Evolutionary conservation across 1,284 basidiomycete species (phyloP), one percentile per base, ranked within the genome.

Genomic region (Phaffia rhodozyma): DNA sequence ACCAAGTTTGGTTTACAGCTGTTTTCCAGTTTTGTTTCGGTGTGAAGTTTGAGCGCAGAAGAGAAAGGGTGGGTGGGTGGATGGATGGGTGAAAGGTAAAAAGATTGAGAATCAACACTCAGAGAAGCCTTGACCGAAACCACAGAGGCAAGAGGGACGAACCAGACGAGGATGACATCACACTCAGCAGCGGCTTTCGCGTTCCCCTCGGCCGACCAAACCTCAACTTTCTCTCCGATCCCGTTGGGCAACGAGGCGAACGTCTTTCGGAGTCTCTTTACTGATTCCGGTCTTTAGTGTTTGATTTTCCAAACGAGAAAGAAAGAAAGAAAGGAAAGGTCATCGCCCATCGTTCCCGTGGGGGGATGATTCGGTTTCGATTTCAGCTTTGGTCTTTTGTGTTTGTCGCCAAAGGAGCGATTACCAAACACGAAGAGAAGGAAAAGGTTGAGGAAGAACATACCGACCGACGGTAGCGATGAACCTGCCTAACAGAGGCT

Each of bases 1-100:
- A 58, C 63, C 67, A 93, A 78, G 70, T 98, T 87, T 2, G 96
- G 96, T 76, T 99, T 99, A 73, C 91, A 94, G 73, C 91, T 94
- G 68, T 16, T n/a, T n/a, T n/a, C n/a, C n/a, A 18, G 55, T 27
- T 66, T 18, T 67, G 43, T 55, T 30, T 34, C n/a, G 65, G 56
- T 54, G n/a, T 29, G 52, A 51, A 20, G 49, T 53, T 34, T 56
- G 21, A 13, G 23, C n/a, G 20, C 1, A 61, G 38, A 2, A n/a
- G n/a, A n/a, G n/a, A n/a, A n/a, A n/a, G n/a, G n/a, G n/a, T n/a
- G n/a, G n/a, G n/a, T n/a, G n/a, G n/a, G n/a, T n/a, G n/a, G n/a
- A n/a, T n/a, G n/a, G n/a, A n/a, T n/a, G n/a, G n/a, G n/a, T n/a
- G n/a, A n/a, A n/a, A n/a, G n/a, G n/a, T n/a, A n/a, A n/a, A n/a